phyloP scores from a whole-genome alignment of 768 basidiomycete species.

The Lactarius tabidus region DNA sequence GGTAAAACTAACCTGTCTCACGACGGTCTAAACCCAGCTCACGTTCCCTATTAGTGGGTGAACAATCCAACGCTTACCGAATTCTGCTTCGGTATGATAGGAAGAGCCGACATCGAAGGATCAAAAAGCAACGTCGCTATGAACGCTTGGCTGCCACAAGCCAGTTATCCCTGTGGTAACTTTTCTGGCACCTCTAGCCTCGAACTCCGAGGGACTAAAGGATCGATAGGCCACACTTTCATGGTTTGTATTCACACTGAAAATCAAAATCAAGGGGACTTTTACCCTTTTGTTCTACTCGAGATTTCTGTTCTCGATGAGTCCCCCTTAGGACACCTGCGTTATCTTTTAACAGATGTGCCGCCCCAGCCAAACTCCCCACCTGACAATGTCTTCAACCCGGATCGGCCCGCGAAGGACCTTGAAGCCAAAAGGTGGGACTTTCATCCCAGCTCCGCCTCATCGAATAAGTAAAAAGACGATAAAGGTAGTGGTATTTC shows the following conservation, averaged over 20 bases:
- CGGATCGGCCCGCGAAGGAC: too few relatives aligned
- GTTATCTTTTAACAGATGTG: slow-evolving; percentile 47
- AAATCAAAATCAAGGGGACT: slow-evolving; percentile 79
- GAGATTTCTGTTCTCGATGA: slow-evolving; percentile 79
- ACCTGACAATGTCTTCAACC: too few relatives aligned
- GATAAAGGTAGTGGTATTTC: slow-evolving; percentile 82
- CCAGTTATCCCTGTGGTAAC: slow-evolving; percentile 77
- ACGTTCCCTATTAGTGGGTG: slow-evolving; percentile 77
- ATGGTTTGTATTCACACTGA: slow-evolving; percentile 78
- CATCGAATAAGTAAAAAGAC: slow-evolving; percentile 77
- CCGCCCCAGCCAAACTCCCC: slow-evolving; percentile 80
- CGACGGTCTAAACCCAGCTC: slow-evolving; percentile 80
- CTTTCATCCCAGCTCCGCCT: too few relatives aligned
- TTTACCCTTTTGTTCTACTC: slow-evolving; percentile 78
- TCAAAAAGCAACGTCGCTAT: slow-evolving; percentile 82
- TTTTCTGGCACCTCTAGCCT: slow-evolving; percentile 80
- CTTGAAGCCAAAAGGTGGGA: too few relatives aligned
- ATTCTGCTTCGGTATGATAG: slow-evolving; percentile 79
- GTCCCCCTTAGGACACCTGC: slow-evolving; percentile 48
- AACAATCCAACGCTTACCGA: slow-evolving; percentile 79
- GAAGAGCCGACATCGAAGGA: slow-evolving; percentile 80
- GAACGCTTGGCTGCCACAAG: slow-evolving; percentile 81
- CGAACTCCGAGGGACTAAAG: slow-evolving; percentile 76
- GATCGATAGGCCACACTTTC: slow-evolving; percentile 83
- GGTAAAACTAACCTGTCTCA: slow-evolving; percentile 86